phyloP scores from a whole-genome alignment of 2,329 filamentous ascomycete species.

The Ophiostoma himal-ulmi region DNA sequence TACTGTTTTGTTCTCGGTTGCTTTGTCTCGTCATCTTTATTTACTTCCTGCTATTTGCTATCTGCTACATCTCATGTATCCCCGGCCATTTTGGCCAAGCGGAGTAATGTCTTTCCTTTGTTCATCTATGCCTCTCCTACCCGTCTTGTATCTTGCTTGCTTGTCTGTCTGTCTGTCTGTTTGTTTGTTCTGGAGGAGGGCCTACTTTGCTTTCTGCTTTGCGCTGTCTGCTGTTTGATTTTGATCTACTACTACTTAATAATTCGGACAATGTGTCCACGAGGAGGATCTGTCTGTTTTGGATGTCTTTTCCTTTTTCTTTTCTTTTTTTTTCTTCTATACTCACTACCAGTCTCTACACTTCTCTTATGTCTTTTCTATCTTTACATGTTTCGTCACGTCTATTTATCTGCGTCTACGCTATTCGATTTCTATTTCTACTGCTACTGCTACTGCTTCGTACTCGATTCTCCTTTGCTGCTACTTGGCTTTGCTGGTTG shows the following conservation, averaged over 20 bases:
- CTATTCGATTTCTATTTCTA: not conserved
- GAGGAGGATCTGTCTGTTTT: not conserved
- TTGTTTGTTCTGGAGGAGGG: not conserved
- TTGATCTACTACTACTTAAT: slow-evolving; percentile 13
- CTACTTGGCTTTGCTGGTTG: not conserved
- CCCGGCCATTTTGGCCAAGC: slow-evolving; percentile 12
- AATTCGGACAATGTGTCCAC: not conserved
- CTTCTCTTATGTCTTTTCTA: slow-evolving; percentile 7
- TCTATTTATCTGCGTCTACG: not conserved
- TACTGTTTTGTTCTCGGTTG: not conserved
- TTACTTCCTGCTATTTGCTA: not conserved
- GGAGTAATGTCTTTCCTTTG: slow-evolving; percentile 20
- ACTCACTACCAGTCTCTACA: no score
- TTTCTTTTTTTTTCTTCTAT: not conserved
- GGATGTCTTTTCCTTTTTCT: not conserved
- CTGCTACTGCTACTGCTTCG: not conserved
- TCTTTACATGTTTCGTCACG: slow-evolving; percentile 2
- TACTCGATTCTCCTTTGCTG: not conserved
- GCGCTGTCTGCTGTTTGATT: not conserved
- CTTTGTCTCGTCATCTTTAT: not conserved
- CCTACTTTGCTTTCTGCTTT: not conserved
- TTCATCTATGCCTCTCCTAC: not conserved
- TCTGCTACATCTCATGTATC: slow-evolving; percentile 2
- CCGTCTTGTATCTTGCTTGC: not conserved
- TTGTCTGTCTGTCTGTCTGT: not conserved